These are phyloP conservation scores for Bimuria novae-zelandiae DNA, from an alignment of 2,329 filamentous ascomycete species.

Conservation along the genomic window DNA sequence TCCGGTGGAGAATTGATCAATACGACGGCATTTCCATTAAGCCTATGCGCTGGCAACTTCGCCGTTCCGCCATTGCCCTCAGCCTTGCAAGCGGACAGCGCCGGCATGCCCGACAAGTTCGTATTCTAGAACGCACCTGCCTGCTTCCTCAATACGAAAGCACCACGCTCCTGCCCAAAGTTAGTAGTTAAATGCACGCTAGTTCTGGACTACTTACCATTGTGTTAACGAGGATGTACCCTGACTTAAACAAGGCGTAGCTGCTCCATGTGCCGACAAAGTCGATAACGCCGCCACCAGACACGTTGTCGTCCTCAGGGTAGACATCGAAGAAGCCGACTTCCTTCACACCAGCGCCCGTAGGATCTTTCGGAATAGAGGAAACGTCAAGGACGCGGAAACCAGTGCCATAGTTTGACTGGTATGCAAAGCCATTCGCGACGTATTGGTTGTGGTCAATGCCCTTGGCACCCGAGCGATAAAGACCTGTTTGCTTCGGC, in stretches of 20 bases:
- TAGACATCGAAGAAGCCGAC: slow-evolving; percentile 51
- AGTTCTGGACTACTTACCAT: slow-evolving; percentile 24
- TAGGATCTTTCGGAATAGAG: slow-evolving; percentile 48
- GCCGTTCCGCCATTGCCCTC: too few species aligned
- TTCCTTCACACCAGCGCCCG: slow-evolving; percentile 49
- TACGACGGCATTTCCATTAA: too few species aligned
- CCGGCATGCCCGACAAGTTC: not conserved
- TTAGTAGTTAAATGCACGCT: not conserved
- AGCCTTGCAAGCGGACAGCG: too few species aligned
- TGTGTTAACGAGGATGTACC: slow-evolving; percentile 47
- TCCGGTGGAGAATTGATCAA: not conserved
- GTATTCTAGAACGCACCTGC: slow-evolving; percentile 23
- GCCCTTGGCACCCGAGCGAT: slow-evolving; percentile 45
- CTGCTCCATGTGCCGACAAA: slow-evolving; percentile 52
- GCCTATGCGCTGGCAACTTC: too few species aligned
- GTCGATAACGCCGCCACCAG: slow-evolving; percentile 46
- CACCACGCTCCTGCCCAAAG: slow-evolving; percentile 37
- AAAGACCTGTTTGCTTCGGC: slow-evolving; percentile 50
- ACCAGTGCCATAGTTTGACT: slow-evolving; percentile 51
- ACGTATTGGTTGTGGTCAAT: slow-evolving; percentile 57
- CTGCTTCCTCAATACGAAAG: slow-evolving; percentile 44
- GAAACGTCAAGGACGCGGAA: slow-evolving; percentile 50
- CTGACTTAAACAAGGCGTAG: slow-evolving; percentile 48
- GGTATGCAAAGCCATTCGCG: slow-evolving; percentile 49
- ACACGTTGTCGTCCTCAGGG: slow-evolving; percentile 48